Base-by-base conservation (phyloP, 2,329 filamentous ascomycete species). In the Aspergillus piperis region DNA sequence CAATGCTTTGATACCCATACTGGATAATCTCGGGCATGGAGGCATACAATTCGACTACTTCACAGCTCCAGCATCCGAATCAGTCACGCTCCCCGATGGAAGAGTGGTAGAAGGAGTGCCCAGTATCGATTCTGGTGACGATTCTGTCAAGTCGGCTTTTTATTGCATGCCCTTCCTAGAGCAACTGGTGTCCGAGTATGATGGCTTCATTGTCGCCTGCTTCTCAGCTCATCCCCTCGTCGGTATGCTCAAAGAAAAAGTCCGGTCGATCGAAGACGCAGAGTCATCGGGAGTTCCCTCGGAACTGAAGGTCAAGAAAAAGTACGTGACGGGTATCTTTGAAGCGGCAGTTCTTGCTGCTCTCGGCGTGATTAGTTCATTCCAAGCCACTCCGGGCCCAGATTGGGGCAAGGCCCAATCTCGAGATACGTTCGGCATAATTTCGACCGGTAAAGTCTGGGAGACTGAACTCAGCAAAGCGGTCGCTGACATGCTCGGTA, bases 381-480 rank as follows among this genome's bases (percentile, higher is more conserved):
- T 75, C 50, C 61, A 71, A 15, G 64, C 75, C n/a, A 58, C 61
- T 10, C 61, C 53, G n/a, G 64, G 68, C 21, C 56, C 56, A 25
- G 64, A 60, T 5, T 67, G 73, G 7, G 66, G 71, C 27, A 68
- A 73, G 68, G 1, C 75, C 83, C 23, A 77, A 82, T 44, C 72
- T 58, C 25, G 71, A 68, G 58, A 77, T 66, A 54, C 73, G 66
- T 97, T 95, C 81, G 94, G 92, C 2, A 95, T 98, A 64, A 89
- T 98, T 5, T 94, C 90, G 5, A 97, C 94, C 0, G 93, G 92
- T 0, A 85, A 86, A 59, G 90, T 90, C 64, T 97, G 93, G 94
- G 89, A 94, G 70, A 75, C 80, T 0, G 87, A 95, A 38, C 80
- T 97, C 11, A 81, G 78, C 0, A 77, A 83, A 0, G 92, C 90